Evolutionary conservation across 2,329 filamentous ascomycete genomes (phyloP).

Genomic region (Alternaria brassicicola): DNA sequence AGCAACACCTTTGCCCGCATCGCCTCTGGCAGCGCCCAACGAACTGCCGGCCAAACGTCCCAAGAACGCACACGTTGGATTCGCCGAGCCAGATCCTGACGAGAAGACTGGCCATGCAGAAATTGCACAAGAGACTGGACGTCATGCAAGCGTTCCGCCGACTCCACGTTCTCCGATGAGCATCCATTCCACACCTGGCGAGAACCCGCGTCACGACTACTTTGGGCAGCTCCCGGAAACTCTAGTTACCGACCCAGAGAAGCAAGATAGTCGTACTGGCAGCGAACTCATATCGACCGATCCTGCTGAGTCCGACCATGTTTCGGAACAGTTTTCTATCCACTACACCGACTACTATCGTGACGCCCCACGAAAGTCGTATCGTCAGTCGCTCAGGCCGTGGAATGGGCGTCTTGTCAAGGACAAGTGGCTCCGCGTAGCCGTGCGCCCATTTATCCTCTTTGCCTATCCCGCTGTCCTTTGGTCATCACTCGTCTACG

Average conservation of each 20-base stretch:
- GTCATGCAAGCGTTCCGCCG: slow-evolving; percentile 9
- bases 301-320: slow-evolving; percentile 23
- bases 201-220: slow-evolving; percentile 20
- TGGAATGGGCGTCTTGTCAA: slow-evolving; percentile 76
- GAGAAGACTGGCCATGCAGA: slow-evolving; percentile 24
- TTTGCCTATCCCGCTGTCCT: slow-evolving; percentile 87
- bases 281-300: slow-evolving; percentile 15
- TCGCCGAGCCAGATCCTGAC: slow-evolving; percentile 49
- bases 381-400: slow-evolving; percentile 72
- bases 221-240: slow-evolving; percentile 15
- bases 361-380: slow-evolving; percentile 71
- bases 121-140: slow-evolving; percentile 52
- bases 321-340: slow-evolving; percentile 37
- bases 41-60: slow-evolving; percentile 15
- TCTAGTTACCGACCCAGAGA: slow-evolving; percentile 23
- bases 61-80: slow-evolving; percentile 56
- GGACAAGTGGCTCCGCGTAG: slow-evolving; percentile 81
- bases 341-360: slow-evolving; percentile 75
- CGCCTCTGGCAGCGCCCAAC: slow-evolving; percentile 2
- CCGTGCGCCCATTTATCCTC: slow-evolving; percentile 80
- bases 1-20: slow-evolving; percentile 10
- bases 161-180: slow-evolving; percentile 25
- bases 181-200: slow-evolving; percentile 54
- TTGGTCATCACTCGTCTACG: slow-evolving; percentile 85
- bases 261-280: slow-evolving; percentile 23